Percentiles rank a stretch among this genome's conserved stretches.
Conservation (phyloP, 441 rosid genomes). For the Breynia disticha region DNA sequence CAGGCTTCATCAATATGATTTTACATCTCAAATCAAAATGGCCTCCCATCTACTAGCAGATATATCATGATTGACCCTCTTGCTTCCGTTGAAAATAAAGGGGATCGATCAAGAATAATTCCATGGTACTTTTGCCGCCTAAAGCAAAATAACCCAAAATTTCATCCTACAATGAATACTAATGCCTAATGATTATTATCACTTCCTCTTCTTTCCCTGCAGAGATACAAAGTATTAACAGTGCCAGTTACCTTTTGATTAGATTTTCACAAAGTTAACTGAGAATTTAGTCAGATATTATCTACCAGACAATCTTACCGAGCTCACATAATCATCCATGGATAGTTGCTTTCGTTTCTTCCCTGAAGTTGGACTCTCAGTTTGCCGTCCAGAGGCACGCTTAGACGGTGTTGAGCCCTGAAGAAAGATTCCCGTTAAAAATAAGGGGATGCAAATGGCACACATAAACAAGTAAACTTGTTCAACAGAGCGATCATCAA, state of each 20-base stretch:
- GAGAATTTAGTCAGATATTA: too few relatives aligned
- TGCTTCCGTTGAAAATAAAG: too few relatives aligned
- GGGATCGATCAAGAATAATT: too few relatives aligned
- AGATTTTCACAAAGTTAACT: too few relatives aligned
- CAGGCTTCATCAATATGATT: too few relatives aligned
- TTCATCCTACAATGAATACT: constrained; percentile 1
- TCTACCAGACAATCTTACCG: constrained; percentile 27
- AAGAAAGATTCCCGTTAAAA: not conserved
- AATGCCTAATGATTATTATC: constrained; percentile 5
- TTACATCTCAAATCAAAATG: too few relatives aligned
- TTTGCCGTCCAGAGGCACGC: constrained; percentile 56
- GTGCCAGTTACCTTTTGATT: too few relatives aligned
- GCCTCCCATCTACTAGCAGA: too few relatives aligned
- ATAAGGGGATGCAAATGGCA: not conserved
- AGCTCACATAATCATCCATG: constrained; percentile 69
- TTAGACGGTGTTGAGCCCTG: constrained; percentile 83
- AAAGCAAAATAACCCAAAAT: not conserved
- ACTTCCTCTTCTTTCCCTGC: constrained; percentile 91
- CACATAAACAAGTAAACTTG: not conserved
- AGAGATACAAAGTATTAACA: constrained; percentile 2
- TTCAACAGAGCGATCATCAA: not conserved
- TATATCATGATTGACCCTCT: too few relatives aligned
- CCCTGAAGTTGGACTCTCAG: constrained; percentile 53
- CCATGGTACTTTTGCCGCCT: too few relatives aligned
- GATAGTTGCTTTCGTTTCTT: constrained; percentile 81